Conservation (phyloP, 148 eudicot genomes). For the Fagopyrum homotropicum region DNA sequence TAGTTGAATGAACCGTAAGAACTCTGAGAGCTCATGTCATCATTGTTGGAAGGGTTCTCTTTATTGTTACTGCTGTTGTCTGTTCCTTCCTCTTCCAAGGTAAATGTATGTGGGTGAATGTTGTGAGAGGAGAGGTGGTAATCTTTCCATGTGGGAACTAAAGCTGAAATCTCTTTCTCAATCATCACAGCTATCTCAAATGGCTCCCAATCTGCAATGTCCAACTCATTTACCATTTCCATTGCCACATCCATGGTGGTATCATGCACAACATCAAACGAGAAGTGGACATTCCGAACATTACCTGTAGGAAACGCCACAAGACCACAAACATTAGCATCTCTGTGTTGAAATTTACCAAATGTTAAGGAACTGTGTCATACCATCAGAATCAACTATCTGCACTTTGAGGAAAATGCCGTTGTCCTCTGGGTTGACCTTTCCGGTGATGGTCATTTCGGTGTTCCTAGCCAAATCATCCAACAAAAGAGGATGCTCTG, state of each 20-base stretch:
- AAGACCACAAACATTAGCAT: neutral
- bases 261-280: conserved; percentile 52
- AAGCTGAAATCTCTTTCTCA: conserved; percentile 47
- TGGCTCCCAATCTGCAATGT: conserved; percentile 65
- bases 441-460: conserved; percentile 73
- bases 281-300: conserved; percentile 51
- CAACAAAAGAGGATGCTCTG: conserved; percentile 22
- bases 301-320: conserved; percentile 24
- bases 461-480: conserved; percentile 30
- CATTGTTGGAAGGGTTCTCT: conserved; percentile 19
- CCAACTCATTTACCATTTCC: conserved; percentile 83
- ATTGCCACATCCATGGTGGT: conserved; percentile 59
- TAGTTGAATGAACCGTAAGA: conserved; percentile 26
- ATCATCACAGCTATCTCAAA: conserved; percentile 65
- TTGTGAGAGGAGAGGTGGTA: conserved; percentile 12
- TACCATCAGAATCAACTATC: conserved; percentile 59
- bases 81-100: conserved; percentile 29
- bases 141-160: conserved; percentile 49
- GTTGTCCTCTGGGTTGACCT: conserved; percentile 50
- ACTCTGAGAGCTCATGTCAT: conserved; percentile 55
- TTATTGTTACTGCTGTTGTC: conserved; percentile 17
- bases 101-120: conserved; percentile 40
- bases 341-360: no score
- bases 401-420: conserved; percentile 61
- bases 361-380: neutral